Percentiles rank a stretch among this genome's conserved stretches.
Evolutionary conservation across 2,329 filamentous ascomycete species (phyloP).

Genomic region (Colletotrichum melonis): DNA sequence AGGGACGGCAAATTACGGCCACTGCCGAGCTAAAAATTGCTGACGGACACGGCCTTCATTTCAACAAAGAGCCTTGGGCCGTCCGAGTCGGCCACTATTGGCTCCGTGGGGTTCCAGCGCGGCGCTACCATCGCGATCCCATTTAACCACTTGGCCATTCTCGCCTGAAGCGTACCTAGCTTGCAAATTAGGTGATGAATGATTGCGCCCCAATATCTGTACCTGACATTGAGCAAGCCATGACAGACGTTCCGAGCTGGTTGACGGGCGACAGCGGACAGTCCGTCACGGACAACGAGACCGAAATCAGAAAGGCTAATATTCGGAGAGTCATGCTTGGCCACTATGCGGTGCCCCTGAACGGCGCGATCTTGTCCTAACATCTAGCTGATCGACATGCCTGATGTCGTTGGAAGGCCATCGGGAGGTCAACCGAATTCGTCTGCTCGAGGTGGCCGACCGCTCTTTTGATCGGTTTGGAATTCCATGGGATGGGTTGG

Average conservation of each 20-base stretch:
- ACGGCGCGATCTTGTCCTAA: constrained; percentile 5
- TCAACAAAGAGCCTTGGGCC: constrained; percentile 32
- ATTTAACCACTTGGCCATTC: constrained; percentile 12
- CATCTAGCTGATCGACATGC: background rate
- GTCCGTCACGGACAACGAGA: background rate
- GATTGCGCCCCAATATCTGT: constrained; percentile 7
- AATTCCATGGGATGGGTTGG: constrained; percentile 14
- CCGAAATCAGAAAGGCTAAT: constrained; percentile 8
- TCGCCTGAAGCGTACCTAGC: constrained; percentile 22
- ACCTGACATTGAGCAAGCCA: constrained; percentile 7
- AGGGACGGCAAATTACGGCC: constrained; percentile 33
- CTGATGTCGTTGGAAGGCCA: background rate
- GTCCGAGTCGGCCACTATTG: constrained; percentile 33
- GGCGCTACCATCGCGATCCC: constrained; percentile 31
- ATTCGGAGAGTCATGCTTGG: constrained; percentile 8
- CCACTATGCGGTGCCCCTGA: constrained; percentile 23
- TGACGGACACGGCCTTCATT: constrained; percentile 28
- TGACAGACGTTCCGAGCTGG: background rate
- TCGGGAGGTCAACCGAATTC: background rate
- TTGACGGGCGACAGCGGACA: constrained; percentile 6
- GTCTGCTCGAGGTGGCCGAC: constrained; percentile 1
- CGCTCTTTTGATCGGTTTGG: constrained; percentile 6
- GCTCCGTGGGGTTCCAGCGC: constrained; percentile 23
- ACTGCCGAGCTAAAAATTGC: constrained; percentile 33
- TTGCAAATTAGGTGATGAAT: constrained; percentile 8